phyloP scores from a whole-genome alignment of 805 yeast genomes.

The Kazachstania kunashirensis region DNA sequence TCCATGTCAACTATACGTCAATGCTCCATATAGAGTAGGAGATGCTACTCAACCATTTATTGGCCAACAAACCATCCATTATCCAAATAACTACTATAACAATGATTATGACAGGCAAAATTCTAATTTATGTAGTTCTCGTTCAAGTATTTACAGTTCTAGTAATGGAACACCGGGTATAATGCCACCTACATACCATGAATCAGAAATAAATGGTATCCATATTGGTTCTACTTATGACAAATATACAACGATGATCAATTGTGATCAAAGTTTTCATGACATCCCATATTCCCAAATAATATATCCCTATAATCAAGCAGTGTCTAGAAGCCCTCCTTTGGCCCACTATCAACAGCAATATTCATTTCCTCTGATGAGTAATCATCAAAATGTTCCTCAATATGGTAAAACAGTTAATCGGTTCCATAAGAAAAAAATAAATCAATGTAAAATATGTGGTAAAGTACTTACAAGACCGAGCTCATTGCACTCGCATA shows the following conservation, averaged over 20 bases:
- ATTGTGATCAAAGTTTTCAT: neutral
- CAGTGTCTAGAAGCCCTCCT: neutral
- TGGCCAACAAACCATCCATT: neutral
- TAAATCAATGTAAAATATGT: slow-evolving; percentile 43
- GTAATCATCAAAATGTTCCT: neutral
- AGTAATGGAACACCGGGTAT: too few species aligned
- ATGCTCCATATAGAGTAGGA: neutral
- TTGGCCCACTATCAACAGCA: neutral
- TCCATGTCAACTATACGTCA: neutral
- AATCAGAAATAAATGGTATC: too few species aligned
- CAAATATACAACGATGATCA: neutral
- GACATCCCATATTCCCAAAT: neutral
- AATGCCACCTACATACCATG: too few species aligned
- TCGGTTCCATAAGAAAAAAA: slow-evolving; percentile 2
- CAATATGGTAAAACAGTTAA: neutral
- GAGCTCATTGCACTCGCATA: slow-evolving; percentile 66
- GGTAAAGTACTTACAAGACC: slow-evolving; percentile 66
- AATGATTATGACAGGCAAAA: neutral
- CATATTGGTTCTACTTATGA: neutral
- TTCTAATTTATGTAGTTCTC: too few species aligned
- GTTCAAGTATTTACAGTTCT: too few species aligned
- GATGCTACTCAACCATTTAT: neutral
- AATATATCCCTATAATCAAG: neutral
- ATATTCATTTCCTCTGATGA: neutral
- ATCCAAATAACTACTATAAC: neutral